Evolutionary conservation across 2,329 filamentous ascomycete species (phyloP).

Genomic region (Xylariaceae sp.): DNA sequence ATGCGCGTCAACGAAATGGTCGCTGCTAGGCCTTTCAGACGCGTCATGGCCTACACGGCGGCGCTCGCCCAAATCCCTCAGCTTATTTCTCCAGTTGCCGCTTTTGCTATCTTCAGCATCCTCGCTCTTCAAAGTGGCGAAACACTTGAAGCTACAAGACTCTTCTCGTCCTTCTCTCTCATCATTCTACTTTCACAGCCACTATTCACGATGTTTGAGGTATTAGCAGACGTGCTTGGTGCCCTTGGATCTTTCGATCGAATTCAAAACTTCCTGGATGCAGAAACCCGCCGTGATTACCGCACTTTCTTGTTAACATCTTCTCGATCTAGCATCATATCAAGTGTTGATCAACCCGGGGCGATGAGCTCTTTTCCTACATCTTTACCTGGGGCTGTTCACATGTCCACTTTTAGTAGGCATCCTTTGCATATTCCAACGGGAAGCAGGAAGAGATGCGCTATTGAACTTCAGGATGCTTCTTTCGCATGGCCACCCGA

Average conservation of each 20-base stretch:
- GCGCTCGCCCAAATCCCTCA: not conserved
- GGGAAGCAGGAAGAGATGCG: not conserved
- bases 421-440: no score
- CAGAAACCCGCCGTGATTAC: not conserved
- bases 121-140: not conserved
- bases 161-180: not conserved
- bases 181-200: not conserved
- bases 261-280: not conserved
- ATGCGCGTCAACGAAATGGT: constrained; percentile 7
- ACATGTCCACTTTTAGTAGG: no score
- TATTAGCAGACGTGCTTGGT: not conserved
- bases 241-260: not conserved
- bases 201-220: not conserved
- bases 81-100: not conserved
- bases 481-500: not conserved
- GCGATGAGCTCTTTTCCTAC: no score
- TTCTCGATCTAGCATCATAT: not conserved
- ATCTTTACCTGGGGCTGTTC: no score
- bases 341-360: no score
- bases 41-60: constrained; percentile 24
- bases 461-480: not conserved
- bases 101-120: not conserved
- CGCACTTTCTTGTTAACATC: not conserved
- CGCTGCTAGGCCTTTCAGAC: constrained; percentile 7
- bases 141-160: not conserved